phyloP scores from a whole-genome alignment of 2,329 filamentous ascomycete species.

The Trichoderma harzianum region DNA sequence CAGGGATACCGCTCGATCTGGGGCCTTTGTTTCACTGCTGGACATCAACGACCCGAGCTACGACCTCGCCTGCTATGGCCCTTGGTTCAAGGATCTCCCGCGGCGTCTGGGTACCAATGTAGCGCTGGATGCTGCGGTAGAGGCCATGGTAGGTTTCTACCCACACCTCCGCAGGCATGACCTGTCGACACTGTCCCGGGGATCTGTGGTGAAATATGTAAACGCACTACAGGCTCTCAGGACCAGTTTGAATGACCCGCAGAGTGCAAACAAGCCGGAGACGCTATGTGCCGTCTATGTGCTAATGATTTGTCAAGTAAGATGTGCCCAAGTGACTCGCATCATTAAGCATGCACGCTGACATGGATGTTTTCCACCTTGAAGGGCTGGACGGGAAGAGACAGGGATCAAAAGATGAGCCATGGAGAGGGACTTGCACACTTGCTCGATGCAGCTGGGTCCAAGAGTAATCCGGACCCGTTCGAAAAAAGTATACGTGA shows the following conservation, averaged over 20 bases:
- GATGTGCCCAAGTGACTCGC: background rate
- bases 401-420: constrained; percentile 25
- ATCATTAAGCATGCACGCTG: background rate
- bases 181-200: constrained; percentile 21
- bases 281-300: constrained; percentile 39
- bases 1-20: constrained; percentile 24
- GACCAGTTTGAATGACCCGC: constrained; percentile 27
- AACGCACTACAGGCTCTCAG: constrained; percentile 30
- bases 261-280: constrained; percentile 28
- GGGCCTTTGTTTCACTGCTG: constrained; percentile 32
- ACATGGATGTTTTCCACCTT: background rate
- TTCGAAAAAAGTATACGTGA: constrained; percentile 31
- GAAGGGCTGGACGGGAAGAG: constrained; percentile 32
- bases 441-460: constrained; percentile 28
- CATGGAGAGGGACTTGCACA: constrained; percentile 35
- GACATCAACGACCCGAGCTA: constrained; percentile 43
- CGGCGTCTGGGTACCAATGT: constrained; percentile 42
- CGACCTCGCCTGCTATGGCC: constrained; percentile 46
- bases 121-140: constrained; percentile 41
- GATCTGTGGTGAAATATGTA: constrained; percentile 29
- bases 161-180: constrained; percentile 25
- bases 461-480: constrained; percentile 25
- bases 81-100: constrained; percentile 45
- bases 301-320: constrained; percentile 36
- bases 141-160: constrained; percentile 29